A percentile compares a stretch with the other conserved stretches of the same genome.
Conservation (phyloP, 306 rosid species). For the Cucumis cinereus region DNA sequence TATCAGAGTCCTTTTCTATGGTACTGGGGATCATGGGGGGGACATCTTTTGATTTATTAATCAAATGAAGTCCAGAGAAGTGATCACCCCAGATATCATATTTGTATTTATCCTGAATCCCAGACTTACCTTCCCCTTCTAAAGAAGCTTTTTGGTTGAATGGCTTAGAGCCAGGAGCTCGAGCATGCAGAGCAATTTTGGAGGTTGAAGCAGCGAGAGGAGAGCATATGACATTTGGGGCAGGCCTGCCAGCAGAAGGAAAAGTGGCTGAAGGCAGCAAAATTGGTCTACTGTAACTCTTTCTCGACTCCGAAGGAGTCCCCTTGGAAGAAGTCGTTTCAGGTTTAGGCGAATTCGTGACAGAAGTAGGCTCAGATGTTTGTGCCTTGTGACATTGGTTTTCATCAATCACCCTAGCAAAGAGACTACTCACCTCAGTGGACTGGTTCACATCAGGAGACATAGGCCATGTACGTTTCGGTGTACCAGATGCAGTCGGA, state of each 20-base stretch:
- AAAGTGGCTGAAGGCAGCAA: slow-evolving; percentile 37
- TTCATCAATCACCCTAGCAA: slow-evolving; percentile 14
- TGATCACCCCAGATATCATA: slow-evolving; percentile 97
- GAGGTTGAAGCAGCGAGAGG: slow-evolving; percentile 28
- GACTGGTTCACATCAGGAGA: slow-evolving; percentile 45
- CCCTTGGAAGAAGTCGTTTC: slow-evolving; percentile 20
- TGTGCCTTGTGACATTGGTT: slow-evolving; percentile 17
- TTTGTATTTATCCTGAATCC: slow-evolving; percentile 43
- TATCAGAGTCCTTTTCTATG: slow-evolving; percentile 45
- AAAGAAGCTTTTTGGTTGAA: slow-evolving; percentile 20
- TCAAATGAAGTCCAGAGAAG: slow-evolving; percentile 63
- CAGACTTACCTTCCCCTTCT: slow-evolving; percentile 23
- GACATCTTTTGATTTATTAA: slow-evolving; percentile 34
- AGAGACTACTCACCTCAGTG: slow-evolving; percentile 23
- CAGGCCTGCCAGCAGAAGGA: slow-evolving; percentile 26
- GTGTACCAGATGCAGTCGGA: slow-evolving; percentile 32
- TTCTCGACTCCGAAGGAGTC: slow-evolving; percentile 24
- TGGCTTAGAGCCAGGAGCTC: slow-evolving; percentile 69
- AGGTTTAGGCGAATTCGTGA: slow-evolving; percentile 21
- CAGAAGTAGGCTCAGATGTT: slow-evolving; percentile 18
- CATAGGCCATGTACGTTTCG: slow-evolving; percentile 32
- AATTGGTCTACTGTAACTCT: slow-evolving; percentile 23
- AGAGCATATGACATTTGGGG: slow-evolving; percentile 16
- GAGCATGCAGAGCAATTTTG: slow-evolving; percentile 31
- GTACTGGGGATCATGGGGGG: slow-evolving; percentile 36